Evolutionary conservation across 106 monocot genomes (phyloP), one percentile per base, ranked within the genome.

Genomic region (Allium cepa): DNA sequence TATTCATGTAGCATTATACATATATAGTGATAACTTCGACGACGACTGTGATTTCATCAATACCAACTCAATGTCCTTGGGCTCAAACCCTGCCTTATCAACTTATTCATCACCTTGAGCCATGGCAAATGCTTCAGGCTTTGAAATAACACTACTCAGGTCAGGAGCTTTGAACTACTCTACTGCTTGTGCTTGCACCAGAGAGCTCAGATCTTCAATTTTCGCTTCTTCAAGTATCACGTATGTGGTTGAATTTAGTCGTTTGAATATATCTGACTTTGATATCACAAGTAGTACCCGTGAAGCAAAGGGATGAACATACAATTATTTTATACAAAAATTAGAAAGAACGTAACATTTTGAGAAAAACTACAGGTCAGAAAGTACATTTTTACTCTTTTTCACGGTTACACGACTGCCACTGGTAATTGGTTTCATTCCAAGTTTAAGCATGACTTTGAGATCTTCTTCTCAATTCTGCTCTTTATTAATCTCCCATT

Each of bases 151-250:
- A 10, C 69, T 59, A 62, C 75, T 75, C 26, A 75, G 75, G 48
- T 75, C 68, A 15, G 75, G 68, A 0, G 68, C 68, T 53, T 62
- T 75, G 62, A 75, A 75, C 53, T 75, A 67, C 27, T 75, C 61
- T 9, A 62, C 75, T 18, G 53, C 75, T 50, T 75, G 75, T 4
- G 68, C 62, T 26, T 75, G 75, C 8, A 75, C 28, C 68, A 67
- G 75, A 1, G 75, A 75, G 75, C 75, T 75, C 50, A 75, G 68
- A 9, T 75, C 75, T 47, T 75, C 75, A 26, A 75, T 75, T 67
- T 75, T 69, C 0, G 68, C 75, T 51, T 75, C 75, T 2, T 68
- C 75, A 26, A 75, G 69, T 15, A 75, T 53, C 4, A 75, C 61
- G 15, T 75, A 69, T 0, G 68, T 75, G n/a, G 69, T 59, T 8